A percentile compares a stretch with the other conserved stretches of the same genome.
phyloP scores from a whole-genome alignment of 495 filamentous ascomycete species.

The Chaetomium tenue region DNA sequence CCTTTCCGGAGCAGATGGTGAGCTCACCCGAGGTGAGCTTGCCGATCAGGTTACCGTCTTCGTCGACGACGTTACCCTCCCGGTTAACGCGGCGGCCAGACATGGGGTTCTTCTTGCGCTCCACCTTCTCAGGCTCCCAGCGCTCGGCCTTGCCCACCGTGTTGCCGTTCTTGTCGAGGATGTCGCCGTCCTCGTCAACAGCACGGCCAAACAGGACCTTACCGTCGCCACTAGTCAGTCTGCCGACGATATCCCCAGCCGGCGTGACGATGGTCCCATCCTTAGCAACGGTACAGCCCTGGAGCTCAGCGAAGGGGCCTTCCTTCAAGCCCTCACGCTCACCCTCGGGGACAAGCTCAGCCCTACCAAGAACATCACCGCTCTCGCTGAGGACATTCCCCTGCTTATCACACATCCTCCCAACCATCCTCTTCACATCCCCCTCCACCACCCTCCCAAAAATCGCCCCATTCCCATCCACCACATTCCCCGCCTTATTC shows the following conservation, averaged over 20 bases:
- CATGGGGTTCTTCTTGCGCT: constrained; percentile 60
- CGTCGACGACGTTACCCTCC: constrained; percentile 78
- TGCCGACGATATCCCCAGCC: constrained; percentile 67
- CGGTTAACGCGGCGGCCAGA: constrained; percentile 74
- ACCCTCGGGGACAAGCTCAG: constrained; percentile 73
- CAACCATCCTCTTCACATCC: constrained; percentile 65
- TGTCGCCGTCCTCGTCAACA: constrained; percentile 82
- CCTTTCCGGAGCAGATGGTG: constrained; percentile 66
- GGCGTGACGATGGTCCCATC: constrained; percentile 67
- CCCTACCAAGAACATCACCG: constrained; percentile 73
- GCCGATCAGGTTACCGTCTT: constrained; percentile 77
- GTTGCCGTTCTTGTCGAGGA: constrained; percentile 80
- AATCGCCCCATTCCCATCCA: constrained; percentile 70
- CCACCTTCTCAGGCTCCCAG: constrained; percentile 74
- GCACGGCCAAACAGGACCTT: constrained; percentile 68
- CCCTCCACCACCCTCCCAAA: constrained; percentile 75
- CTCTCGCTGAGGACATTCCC: constrained; percentile 79
- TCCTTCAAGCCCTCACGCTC: constrained; percentile 66
- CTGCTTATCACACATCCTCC: constrained; percentile 77
- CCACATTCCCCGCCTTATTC: constrained; percentile 82
- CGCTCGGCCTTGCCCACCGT: constrained; percentile 76
- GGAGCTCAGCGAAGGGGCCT: constrained; percentile 75
- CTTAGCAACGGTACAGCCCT: constrained; percentile 69
- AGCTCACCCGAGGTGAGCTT: constrained; percentile 74
- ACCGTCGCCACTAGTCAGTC: constrained; percentile 68